Conservation (phyloP, 164 flowering plant genomes). For the Nymphaea colorata region DNA sequence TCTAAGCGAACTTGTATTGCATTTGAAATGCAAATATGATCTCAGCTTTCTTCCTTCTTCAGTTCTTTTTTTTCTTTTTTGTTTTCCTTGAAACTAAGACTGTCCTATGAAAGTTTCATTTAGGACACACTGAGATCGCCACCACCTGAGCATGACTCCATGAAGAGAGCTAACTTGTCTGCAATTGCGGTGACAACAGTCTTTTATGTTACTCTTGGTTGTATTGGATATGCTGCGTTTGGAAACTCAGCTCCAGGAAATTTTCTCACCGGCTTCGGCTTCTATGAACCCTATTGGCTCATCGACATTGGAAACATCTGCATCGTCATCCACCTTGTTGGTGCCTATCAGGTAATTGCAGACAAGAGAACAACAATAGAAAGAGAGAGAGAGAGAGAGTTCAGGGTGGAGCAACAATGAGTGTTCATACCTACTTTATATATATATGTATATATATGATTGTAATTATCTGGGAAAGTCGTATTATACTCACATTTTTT, state of each 20-base stretch:
- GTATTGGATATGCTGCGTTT: conserved; percentile 21
- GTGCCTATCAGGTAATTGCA: conserved; percentile 8
- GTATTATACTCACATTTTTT: too few relatives aligned
- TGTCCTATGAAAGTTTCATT: neutral
- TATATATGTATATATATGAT: too few relatives aligned
- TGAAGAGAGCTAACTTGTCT: conserved; percentile 1
- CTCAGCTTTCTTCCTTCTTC: neutral
- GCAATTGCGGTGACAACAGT: conserved; percentile 9
- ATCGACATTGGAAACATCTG: conserved; percentile 18
- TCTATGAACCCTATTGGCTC: conserved; percentile 22
- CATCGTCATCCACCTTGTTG: conserved; percentile 18
- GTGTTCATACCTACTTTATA: too few relatives aligned
- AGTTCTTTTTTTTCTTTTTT: neutral
- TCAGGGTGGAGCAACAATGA: too few relatives aligned
- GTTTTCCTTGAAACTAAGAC: too few relatives aligned
- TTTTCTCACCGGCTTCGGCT: conserved; percentile 17
- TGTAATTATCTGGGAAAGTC: too few relatives aligned
- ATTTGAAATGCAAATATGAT: neutral
- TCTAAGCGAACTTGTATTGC: too few relatives aligned
- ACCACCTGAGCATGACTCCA: conserved; percentile 6
- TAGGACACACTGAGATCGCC: conserved; percentile 3
- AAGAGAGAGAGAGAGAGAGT: too few relatives aligned
- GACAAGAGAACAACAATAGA: too few relatives aligned
- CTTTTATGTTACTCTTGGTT: conserved; percentile 17
- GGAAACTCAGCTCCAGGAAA: conserved; percentile 24